Percentiles rank a stretch among this genome's conserved stretches.
Evolutionary conservation across 352 stramenopile species (phyloP).

Genomic region (Plasmopara halstedii): DNA sequence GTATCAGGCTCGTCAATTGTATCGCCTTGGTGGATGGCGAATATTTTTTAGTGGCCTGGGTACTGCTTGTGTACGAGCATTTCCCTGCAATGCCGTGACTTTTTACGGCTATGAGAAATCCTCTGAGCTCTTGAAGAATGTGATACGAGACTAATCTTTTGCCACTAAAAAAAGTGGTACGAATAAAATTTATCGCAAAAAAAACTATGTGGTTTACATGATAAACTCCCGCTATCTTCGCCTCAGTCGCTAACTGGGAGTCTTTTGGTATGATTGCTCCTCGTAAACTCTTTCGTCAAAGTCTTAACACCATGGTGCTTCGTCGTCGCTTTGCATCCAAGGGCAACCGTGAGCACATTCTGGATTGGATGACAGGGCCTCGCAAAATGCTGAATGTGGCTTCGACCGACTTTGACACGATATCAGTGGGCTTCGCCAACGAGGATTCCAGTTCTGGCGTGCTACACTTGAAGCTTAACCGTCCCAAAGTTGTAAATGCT

Average conservation of each 20-base stretch:
- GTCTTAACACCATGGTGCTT: neutral
- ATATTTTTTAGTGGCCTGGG: conserved; percentile 76
- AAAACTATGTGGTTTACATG: conserved; percentile 9
- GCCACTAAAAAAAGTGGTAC: no score
- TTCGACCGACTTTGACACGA: conserved; percentile 44
- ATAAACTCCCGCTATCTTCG: no score
- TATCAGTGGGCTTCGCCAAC: conserved; percentile 28
- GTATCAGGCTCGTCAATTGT: conserved; percentile 63
- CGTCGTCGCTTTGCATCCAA: conserved; percentile 12
- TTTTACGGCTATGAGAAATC: conserved; percentile 83
- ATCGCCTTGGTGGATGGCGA: conserved; percentile 47
- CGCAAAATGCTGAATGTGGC: conserved; percentile 29
- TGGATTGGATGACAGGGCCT: conserved; percentile 46
- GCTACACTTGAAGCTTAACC: conserved; percentile 72
- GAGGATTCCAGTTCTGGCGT: conserved; percentile 40
- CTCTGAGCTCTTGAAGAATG: conserved; percentile 57
- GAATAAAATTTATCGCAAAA: no score
- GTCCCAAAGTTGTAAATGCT: conserved; percentile 77
- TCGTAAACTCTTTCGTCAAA: conserved; percentile 6
- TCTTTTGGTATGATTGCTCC: conserved; percentile 10
- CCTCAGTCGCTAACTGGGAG: no score
- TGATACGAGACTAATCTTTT: conserved; percentile 16
- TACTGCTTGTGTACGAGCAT: conserved; percentile 71
- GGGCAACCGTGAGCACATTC: conserved; percentile 42
- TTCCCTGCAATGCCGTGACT: conserved; percentile 80